Conservation (phyloP, 2,329 filamentous ascomycete species). For the Gnomoniopsis sp. region DNA sequence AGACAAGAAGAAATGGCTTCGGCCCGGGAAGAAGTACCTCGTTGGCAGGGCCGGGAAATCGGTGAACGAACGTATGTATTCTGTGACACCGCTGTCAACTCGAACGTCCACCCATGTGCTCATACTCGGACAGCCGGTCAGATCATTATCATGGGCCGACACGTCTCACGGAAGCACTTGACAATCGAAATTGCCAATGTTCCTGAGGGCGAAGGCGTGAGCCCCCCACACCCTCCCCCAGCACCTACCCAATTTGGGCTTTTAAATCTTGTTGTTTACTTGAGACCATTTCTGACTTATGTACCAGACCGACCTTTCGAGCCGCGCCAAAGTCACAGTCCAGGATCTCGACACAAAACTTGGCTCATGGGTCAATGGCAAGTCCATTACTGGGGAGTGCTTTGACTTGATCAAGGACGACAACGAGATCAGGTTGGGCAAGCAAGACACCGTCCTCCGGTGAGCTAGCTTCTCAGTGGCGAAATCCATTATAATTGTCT, state of each 20-base stretch:
- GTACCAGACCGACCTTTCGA: slow-evolving; percentile 55
- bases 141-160: slow-evolving; percentile 71
- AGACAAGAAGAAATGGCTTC: slow-evolving; percentile 78
- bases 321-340: slow-evolving; percentile 67
- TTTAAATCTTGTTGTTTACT: background rate
- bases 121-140: slow-evolving; percentile 51
- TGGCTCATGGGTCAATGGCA: slow-evolving; percentile 75
- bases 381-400: slow-evolving; percentile 61
- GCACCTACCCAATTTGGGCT: background rate
- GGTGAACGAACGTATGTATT: slow-evolving; percentile 54
- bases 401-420: slow-evolving; percentile 52
- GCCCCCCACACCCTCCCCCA: slow-evolving; percentile 22
- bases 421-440: slow-evolving; percentile 70
- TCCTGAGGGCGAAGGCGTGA: slow-evolving; percentile 62
- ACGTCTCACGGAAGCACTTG: slow-evolving; percentile 86
- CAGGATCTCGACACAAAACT: slow-evolving; percentile 81
- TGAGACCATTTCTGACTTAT: background rate
- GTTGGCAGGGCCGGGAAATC: slow-evolving; percentile 89
- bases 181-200: slow-evolving; percentile 69
- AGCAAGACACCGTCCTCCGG: slow-evolving; percentile 62
- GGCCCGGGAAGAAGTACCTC: slow-evolving; percentile 79
- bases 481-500: background rate
- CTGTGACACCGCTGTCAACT: background rate
- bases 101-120: background rate
- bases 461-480: slow-evolving; percentile 27